Conservation (phyloP, 768 basidiomycete genomes). For the Myochromella boudieri region DNA sequence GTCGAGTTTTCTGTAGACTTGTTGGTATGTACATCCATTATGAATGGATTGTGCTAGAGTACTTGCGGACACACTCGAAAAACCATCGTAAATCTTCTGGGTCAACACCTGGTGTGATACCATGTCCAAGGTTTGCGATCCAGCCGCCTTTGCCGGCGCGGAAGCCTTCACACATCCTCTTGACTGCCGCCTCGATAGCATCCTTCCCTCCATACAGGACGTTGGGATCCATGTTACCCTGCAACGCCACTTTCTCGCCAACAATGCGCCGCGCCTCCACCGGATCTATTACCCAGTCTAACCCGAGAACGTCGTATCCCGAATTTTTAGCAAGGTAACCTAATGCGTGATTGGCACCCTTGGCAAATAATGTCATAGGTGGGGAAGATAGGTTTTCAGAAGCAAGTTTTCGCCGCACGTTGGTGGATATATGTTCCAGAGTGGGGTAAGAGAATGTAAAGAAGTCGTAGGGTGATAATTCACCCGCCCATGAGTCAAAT, state of each 20-base stretch:
- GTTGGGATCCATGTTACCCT: slow-evolving; percentile 93
- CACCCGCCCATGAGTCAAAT: slow-evolving; percentile 96
- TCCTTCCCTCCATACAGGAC: slow-evolving; percentile 82
- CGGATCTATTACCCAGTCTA: slow-evolving; percentile 91
- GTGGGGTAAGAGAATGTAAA: slow-evolving; percentile 79
- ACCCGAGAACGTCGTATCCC: slow-evolving; percentile 85
- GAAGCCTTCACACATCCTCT: slow-evolving; percentile 82
- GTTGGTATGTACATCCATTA: neutral
- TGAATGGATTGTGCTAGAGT: slow-evolving; percentile 40
- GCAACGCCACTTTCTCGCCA: slow-evolving; percentile 65
- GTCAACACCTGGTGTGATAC: slow-evolving; percentile 93
- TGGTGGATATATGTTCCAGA: slow-evolving; percentile 66
- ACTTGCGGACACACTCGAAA: slow-evolving; percentile 86
- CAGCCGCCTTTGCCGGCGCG: slow-evolving; percentile 68
- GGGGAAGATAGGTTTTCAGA: slow-evolving; percentile 53
- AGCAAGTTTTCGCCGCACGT: slow-evolving; percentile 61
- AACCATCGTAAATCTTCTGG: slow-evolving; percentile 93
- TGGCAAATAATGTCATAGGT: slow-evolving; percentile 92
- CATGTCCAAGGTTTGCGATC: slow-evolving; percentile 97
- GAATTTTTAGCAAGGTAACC: slow-evolving; percentile 53
- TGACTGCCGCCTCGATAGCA: slow-evolving; percentile 84
- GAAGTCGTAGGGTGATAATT: slow-evolving; percentile 89
- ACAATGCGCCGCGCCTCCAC: slow-evolving; percentile 64
- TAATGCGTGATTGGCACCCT: slow-evolving; percentile 84
- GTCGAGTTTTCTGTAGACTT: neutral